phyloP scores from a whole-genome alignment of 257 asterid genomes.

The Linderniella brevidens region DNA sequence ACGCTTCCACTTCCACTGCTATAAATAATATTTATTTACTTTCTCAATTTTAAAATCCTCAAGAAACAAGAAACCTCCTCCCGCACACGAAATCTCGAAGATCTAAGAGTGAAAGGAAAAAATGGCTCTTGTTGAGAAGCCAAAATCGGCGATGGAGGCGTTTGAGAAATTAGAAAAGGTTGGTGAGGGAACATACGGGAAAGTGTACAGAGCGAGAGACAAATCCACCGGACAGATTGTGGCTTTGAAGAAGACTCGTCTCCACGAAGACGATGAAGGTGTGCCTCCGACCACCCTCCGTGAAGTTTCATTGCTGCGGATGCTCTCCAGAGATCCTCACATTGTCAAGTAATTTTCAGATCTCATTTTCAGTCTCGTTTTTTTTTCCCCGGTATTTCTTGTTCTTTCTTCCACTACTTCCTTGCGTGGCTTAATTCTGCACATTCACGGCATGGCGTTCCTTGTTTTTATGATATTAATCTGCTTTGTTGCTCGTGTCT shows the following conservation, averaged over 20 bases:
- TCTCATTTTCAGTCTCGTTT: constrained; percentile 2
- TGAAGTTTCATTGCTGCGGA: constrained; percentile 72
- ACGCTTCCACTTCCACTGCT: too few species aligned
- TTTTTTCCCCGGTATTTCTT: too few species aligned
- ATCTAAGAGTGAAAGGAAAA: too few species aligned
- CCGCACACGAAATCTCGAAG: too few species aligned
- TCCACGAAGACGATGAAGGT: constrained; percentile 92
- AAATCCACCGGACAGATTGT: constrained; percentile 82
- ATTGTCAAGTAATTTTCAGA: constrained; percentile 36
- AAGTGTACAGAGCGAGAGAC: constrained; percentile 89
- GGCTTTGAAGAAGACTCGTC: constrained; percentile 88
- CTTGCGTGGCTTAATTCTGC: too few species aligned
- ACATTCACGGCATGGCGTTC: too few species aligned
- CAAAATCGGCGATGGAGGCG: constrained; percentile 68
- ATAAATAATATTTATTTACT: too few species aligned
- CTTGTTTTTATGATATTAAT: too few species aligned
- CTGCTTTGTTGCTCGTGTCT: too few species aligned
- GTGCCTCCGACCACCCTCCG: constrained; percentile 98
- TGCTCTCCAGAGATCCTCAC: constrained; percentile 86
- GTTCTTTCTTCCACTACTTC: too few species aligned
- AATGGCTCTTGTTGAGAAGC: constrained; percentile 12
- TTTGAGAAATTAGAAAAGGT: constrained; percentile 92
- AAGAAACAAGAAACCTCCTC: too few species aligned
- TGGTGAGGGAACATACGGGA: constrained; percentile 90
- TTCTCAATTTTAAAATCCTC: too few species aligned